A percentile compares a stretch with the other conserved stretches of the same genome.
These are phyloP conservation scores for Candida sp. DNA, from an alignment of 1,139 yeast genomes.

Conservation along the genomic window DNA sequence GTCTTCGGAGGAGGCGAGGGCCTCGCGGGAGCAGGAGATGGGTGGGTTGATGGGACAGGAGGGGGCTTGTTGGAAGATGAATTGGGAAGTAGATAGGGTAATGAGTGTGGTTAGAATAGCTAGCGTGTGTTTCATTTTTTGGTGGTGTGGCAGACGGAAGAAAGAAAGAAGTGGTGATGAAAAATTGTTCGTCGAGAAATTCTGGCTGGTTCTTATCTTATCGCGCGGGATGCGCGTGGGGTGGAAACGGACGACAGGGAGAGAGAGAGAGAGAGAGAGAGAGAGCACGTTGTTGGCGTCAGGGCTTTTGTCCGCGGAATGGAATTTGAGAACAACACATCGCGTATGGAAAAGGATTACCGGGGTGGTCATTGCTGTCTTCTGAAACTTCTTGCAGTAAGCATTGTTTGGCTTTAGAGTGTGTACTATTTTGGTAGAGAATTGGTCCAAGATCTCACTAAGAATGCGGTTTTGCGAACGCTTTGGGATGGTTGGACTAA, in stretches of 20 bases:
- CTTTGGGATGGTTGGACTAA: too few relatives aligned
- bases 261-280: neutral
- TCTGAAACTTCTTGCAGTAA: too few relatives aligned
- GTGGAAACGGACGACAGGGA: neutral
- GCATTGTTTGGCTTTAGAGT: too few relatives aligned
- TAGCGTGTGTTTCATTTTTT: neutral
- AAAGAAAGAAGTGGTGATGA: neutral
- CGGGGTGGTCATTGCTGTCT: too few relatives aligned
- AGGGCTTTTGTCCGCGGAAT: too few relatives aligned
- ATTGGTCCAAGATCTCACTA: too few relatives aligned
- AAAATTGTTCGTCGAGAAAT: neutral
- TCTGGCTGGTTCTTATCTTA: neutral
- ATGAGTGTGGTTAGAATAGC: neutral
- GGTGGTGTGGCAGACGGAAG: neutral
- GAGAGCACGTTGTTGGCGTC: neutral
- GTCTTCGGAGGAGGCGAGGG: neutral
- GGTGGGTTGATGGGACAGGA: constrained; percentile 72
- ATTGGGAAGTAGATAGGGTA: neutral
- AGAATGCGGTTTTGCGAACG: too few relatives aligned
- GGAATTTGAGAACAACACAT: too few relatives aligned
- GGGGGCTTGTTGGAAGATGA: neutral
- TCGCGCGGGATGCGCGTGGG: neutral
- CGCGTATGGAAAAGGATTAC: too few relatives aligned
- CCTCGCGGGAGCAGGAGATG: constrained; percentile 55
- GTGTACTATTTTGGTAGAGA: too few relatives aligned